Evolutionary conservation across 1,284 basidiomycete genomes (phyloP).

Genomic region (Rhodotorula sp.): DNA sequence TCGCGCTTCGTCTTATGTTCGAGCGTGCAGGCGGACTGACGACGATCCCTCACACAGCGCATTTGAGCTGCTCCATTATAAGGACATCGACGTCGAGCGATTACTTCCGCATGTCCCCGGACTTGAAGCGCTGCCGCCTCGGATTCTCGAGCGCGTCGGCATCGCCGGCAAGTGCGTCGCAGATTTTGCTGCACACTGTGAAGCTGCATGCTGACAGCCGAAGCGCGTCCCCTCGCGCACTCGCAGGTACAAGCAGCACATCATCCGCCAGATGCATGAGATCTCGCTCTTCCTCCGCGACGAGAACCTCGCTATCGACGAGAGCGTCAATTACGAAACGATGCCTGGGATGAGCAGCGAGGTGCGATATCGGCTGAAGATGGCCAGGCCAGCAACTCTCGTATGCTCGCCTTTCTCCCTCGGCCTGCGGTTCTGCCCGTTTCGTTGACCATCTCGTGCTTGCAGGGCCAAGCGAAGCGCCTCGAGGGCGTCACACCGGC

Average conservation of each 20-base stretch:
- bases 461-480: constrained; percentile 72
- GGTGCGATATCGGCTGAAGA: constrained; percentile 64
- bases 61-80: constrained; percentile 69
- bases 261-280: constrained; percentile 62
- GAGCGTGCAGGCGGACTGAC: not conserved
- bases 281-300: constrained; percentile 64
- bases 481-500: constrained; percentile 85
- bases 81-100: constrained; percentile 55
- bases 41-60: constrained; percentile 54
- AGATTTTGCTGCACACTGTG: not conserved
- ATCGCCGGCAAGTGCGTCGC: constrained; percentile 61
- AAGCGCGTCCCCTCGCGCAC: not conserved
- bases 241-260: constrained; percentile 38
- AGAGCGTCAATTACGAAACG: constrained; percentile 64
- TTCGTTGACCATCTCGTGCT: not conserved
- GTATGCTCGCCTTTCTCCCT: constrained; percentile 48
- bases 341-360: constrained; percentile 72
- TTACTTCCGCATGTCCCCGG: constrained; percentile 59
- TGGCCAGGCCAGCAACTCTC: constrained; percentile 65
- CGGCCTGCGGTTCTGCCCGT: not conserved
- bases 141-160: constrained; percentile 61
- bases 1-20: not conserved
- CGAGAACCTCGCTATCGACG: constrained; percentile 67
- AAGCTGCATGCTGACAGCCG: not conserved
- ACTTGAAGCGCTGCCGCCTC: constrained; percentile 57